Base-by-base conservation (phyloP, 805 yeast species). In the Suhomyces canberraensis region DNA sequence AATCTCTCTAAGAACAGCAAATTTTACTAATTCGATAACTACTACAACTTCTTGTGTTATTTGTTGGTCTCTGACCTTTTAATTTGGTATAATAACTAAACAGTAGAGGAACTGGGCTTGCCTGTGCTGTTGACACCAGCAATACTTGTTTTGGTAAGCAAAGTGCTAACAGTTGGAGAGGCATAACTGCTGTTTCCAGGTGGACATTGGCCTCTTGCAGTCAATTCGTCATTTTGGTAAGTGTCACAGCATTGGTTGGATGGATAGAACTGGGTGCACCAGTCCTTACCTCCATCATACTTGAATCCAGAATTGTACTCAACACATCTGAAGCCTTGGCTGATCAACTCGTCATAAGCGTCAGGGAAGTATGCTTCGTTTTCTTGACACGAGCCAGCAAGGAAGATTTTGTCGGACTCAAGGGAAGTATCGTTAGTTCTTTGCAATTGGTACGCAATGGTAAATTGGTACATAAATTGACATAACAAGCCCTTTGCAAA, bases 401-500 rank as follows among this genome's bases (percentile, higher is more conserved):
- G 36, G 34, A 46, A 46, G 36, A 48, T 44, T 35, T 48, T 48
- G 22, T 46, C 49, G 16, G 46, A 39, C 16, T 26, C 34, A 8
- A 24, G 16, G n/a, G 24, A 16, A n/a, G 32, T 33, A 15, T 30
- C 19, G 16, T 36, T 29, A 11, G 21, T 28, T 8, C 28, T 36
- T 24, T 41, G 39, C 27, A 44, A 36, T 24, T 44, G 47, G 34
- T 44, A 48, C 11, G 40, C 36, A 22, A 46, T 43, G n/a, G 44
- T 44, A 36, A 48, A 48, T 30, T 46, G 37, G 24, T 44, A 44
- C 34, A 46, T 34, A 39, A 48, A 48, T 26, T 44, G 47, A 33
- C 51, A 48, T 16, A 48, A 36, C 20, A 38, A 25, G 1, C 47
- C 51, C 41, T 46, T 46, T 14, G 29, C 28, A 25, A 44, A 41